Conservation (phyloP, 306 rosid species). For the Lathyrus tuberosus region DNA sequence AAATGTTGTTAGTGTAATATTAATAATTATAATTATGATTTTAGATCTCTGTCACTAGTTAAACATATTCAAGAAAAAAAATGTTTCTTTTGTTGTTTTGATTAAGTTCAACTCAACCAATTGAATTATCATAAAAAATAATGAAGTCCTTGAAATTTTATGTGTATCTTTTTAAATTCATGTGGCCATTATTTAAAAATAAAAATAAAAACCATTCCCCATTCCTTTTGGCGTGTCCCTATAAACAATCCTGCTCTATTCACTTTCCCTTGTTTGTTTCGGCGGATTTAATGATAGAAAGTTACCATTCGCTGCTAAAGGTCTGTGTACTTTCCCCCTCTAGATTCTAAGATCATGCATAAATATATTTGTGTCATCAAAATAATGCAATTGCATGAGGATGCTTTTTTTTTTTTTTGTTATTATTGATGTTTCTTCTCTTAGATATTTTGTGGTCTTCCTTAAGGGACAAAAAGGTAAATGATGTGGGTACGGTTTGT, state of each 20-base stretch:
- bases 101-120: too few relatives aligned
- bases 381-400: background rate
- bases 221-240: conserved; percentile 21
- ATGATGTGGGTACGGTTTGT: conserved; percentile 17
- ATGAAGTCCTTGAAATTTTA: background rate
- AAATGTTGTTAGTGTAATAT: too few relatives aligned
- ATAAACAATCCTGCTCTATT: background rate
- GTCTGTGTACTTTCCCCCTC: background rate
- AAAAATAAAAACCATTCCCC: background rate
- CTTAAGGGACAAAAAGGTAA: conserved; percentile 21
- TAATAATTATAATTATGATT: too few relatives aligned
- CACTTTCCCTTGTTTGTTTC: conserved; percentile 12
- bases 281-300: conserved; percentile 8
- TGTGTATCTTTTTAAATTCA: background rate
- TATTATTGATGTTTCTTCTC: background rate
- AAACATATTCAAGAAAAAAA: too few relatives aligned
- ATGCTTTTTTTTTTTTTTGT: conserved; percentile 4
- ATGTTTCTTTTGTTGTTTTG: too few relatives aligned
- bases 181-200: background rate
- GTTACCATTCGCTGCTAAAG: conserved; percentile 30
- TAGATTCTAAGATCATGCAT: conserved; percentile 25
- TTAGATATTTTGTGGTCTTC: conserved; percentile 38
- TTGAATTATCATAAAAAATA: too few relatives aligned
- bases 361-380: background rate
- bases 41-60: too few relatives aligned